A percentile compares a stretch with the other conserved stretches of the same genome.
These are phyloP conservation scores for Spiromastix sp. DNA, from an alignment of 2,329 filamentous ascomycete species.

Conservation along the genomic window DNA sequence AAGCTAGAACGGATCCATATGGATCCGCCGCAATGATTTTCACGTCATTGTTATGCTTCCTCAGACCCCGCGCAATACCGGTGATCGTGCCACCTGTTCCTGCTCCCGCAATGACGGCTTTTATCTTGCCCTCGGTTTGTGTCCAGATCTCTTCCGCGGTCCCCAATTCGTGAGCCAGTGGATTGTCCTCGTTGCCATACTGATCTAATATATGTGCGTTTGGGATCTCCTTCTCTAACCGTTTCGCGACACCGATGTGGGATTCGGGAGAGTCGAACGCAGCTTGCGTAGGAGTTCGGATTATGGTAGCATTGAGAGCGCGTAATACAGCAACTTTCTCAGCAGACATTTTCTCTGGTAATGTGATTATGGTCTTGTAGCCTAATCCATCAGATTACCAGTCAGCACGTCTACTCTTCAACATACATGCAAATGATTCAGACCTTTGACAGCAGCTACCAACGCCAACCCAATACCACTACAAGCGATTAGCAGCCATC, in stretches of 20 bases:
- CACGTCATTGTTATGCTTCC: slow-evolving; percentile 75
- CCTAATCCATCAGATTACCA: slow-evolving; percentile 28
- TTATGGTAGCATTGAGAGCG: slow-evolving; percentile 91
- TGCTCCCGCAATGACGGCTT: slow-evolving; percentile 77
- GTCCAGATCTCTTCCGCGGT: slow-evolving; percentile 95
- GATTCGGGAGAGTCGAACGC: slow-evolving; percentile 91
- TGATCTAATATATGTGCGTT: slow-evolving; percentile 97
- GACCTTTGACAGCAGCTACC: slow-evolving; percentile 79
- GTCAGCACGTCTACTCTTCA: slow-evolving; percentile 1
- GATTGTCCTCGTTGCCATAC: slow-evolving; percentile 87
- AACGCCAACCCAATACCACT: slow-evolving; percentile 86
- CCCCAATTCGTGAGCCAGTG: slow-evolving; percentile 82
- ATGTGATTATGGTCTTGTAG: slow-evolving; percentile 96
- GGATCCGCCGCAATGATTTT: slow-evolving; percentile 91
- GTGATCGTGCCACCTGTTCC: slow-evolving; percentile 95
- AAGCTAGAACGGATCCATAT: slow-evolving; percentile 77
- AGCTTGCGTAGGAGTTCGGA: slow-evolving; percentile 90
- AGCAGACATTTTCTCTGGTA: slow-evolving; percentile 98
- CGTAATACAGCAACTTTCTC: slow-evolving; percentile 95
- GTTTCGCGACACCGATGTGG: slow-evolving; percentile 87
- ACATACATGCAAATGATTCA: no score
- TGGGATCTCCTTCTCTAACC: slow-evolving; percentile 88
- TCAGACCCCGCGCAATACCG: slow-evolving; percentile 72
- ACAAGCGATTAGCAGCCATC: slow-evolving; percentile 13
- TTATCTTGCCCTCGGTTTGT: slow-evolving; percentile 76